phyloP scores from a whole-genome alignment of 768 basidiomycete genomes.

The Coprinopsis cinerea region DNA sequence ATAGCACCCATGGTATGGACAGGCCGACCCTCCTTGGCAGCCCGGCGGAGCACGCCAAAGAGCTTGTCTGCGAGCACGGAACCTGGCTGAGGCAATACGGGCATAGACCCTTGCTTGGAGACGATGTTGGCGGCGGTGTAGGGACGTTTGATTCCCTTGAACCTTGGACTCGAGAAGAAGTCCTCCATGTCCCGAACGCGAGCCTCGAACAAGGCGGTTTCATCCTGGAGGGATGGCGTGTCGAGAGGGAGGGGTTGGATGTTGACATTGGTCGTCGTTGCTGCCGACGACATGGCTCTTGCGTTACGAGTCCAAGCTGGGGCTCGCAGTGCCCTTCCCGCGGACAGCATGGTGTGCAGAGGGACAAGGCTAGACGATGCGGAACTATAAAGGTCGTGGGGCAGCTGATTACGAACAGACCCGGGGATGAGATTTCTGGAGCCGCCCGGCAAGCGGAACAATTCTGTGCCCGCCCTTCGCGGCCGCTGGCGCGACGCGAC shows the following conservation, averaged over 20 bases:
- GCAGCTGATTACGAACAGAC: too few relatives aligned
- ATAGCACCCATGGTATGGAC: slow-evolving; percentile 92
- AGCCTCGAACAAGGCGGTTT: slow-evolving; percentile 51
- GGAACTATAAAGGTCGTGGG: too few relatives aligned
- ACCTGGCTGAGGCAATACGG: slow-evolving; percentile 69
- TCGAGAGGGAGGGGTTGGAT: slow-evolving; percentile 44
- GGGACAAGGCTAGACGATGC: too few relatives aligned
- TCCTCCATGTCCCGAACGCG: slow-evolving; percentile 58
- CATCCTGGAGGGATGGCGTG: slow-evolving; percentile 52
- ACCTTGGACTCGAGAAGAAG: slow-evolving; percentile 77
- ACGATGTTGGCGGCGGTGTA: slow-evolving; percentile 79
- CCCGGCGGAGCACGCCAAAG: slow-evolving; percentile 57
- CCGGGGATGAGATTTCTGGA: too few relatives aligned
- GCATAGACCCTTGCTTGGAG: slow-evolving; percentile 84
- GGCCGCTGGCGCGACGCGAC: too few relatives aligned
- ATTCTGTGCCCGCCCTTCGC: too few relatives aligned
- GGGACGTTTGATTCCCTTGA: slow-evolving; percentile 64
- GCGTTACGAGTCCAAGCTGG: slow-evolving; percentile 21
- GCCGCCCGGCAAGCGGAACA: too few relatives aligned
- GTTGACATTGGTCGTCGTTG: slow-evolving; percentile 16
- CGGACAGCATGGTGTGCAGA: slow-evolving; percentile 22
- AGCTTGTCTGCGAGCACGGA: slow-evolving; percentile 84
- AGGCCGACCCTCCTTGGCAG: slow-evolving; percentile 57
- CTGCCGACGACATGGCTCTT: slow-evolving; percentile 35
- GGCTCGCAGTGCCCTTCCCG: slow-evolving; percentile 22